Evolutionary conservation across 1,284 basidiomycete species (phyloP).

Genomic region (Microbotryomycetes sp.): DNA sequence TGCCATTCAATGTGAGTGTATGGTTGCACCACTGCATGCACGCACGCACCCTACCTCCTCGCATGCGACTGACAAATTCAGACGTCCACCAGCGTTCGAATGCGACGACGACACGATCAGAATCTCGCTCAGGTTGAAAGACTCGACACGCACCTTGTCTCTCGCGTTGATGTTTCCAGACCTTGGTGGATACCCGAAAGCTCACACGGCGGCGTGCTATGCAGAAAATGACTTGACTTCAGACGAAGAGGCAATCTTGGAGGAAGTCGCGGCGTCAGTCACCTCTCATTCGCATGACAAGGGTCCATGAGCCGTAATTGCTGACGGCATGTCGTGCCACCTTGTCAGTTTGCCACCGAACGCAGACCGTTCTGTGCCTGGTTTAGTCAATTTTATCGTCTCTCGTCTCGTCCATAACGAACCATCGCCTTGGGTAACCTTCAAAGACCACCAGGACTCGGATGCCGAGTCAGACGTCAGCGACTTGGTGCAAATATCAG

Average conservation of each 20-base stretch:
- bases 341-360: constrained; percentile 10
- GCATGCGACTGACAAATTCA: background rate
- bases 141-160: constrained; percentile 8
- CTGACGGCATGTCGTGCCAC: background rate
- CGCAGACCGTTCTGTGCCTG: constrained; percentile 24
- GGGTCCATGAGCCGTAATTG: background rate
- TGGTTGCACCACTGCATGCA: background rate
- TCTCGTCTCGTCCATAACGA: constrained; percentile 16
- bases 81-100: constrained; percentile 20
- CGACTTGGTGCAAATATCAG: too few species aligned
- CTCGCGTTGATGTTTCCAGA: constrained; percentile 28
- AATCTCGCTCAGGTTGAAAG: constrained; percentile 13
- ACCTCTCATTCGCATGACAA: background rate
- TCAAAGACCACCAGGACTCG: constrained; percentile 14
- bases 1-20: constrained; percentile 11
- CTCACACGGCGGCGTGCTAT: constrained; percentile 25
- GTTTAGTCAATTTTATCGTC: constrained; percentile 24
- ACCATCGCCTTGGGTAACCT: constrained; percentile 8
- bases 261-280: constrained; percentile 23
- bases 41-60: background rate
- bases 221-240: constrained; percentile 13
- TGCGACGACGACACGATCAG: constrained; percentile 24
- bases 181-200: constrained; percentile 21
- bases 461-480: constrained; percentile 27
- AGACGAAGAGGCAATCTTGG: constrained; percentile 11